Percentiles rank a stretch among this genome's conserved stretches.
Conservation (phyloP, 2,329 filamentous ascomycete species). For the Cytospora mali region DNA sequence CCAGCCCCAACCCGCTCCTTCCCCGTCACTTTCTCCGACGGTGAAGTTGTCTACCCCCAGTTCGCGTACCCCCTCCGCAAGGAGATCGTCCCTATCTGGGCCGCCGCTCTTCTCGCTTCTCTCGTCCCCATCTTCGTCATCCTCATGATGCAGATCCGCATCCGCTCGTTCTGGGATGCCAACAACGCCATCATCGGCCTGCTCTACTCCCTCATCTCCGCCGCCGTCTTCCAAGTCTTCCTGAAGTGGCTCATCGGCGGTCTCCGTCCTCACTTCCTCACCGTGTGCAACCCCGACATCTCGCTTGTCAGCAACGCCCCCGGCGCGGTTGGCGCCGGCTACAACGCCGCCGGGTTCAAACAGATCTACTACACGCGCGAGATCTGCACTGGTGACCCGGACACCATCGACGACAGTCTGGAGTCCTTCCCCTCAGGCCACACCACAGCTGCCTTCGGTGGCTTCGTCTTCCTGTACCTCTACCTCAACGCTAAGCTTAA, state of each 20-base stretch:
- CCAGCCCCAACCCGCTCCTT: slow-evolving; percentile 72
- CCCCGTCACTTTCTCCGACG: slow-evolving; percentile 65
- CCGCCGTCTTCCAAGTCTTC: slow-evolving; percentile 77
- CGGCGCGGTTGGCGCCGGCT: slow-evolving; percentile 45
- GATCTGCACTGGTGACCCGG: slow-evolving; percentile 68
- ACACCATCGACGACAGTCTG: slow-evolving; percentile 68
- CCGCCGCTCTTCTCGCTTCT: slow-evolving; percentile 65
- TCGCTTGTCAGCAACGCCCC: slow-evolving; percentile 43
- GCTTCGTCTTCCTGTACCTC: slow-evolving; percentile 69
- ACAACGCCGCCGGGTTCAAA: slow-evolving; percentile 50
- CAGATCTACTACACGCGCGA: slow-evolving; percentile 68
- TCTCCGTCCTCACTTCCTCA: slow-evolving; percentile 71
- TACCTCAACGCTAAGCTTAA: slow-evolving; percentile 82
- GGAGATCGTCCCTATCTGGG: slow-evolving; percentile 72
- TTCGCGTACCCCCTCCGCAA: slow-evolving; percentile 72
- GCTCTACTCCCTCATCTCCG: slow-evolving; percentile 68
- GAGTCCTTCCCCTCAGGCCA: slow-evolving; percentile 76
- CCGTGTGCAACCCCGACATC: slow-evolving; percentile 67
- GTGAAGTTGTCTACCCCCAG: slow-evolving; percentile 69
- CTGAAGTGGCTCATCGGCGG: slow-evolving; percentile 76
- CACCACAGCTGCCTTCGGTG: slow-evolving; percentile 72
- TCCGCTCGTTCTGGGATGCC: slow-evolving; percentile 69
- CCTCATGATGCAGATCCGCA: slow-evolving; percentile 66
- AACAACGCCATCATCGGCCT: slow-evolving; percentile 74
- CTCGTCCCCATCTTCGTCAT: slow-evolving; percentile 68